A percentile compares a stretch with the other conserved stretches of the same genome.
Evolutionary conservation across 2,329 filamentous ascomycete species (phyloP).

Genomic region (Colletotrichum tanaceti): DNA sequence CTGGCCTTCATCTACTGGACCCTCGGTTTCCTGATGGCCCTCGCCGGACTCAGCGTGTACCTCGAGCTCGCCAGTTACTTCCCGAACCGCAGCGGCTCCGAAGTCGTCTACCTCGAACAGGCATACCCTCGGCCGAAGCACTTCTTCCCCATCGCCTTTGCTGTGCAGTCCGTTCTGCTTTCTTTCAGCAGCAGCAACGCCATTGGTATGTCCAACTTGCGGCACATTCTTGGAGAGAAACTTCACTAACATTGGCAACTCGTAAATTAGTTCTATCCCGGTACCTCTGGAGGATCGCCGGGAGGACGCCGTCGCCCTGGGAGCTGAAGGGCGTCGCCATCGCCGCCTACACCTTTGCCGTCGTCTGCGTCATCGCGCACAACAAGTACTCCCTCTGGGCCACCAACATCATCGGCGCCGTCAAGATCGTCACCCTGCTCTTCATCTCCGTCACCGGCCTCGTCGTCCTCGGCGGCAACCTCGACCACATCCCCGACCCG

Average conservation of each 20-base stretch:
- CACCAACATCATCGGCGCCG: slow-evolving; percentile 65
- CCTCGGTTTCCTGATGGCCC: slow-evolving; percentile 69
- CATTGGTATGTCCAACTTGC: slow-evolving; percentile 57
- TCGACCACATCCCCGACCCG: slow-evolving; percentile 48
- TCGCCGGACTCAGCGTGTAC: slow-evolving; percentile 67
- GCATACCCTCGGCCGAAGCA: slow-evolving; percentile 73
- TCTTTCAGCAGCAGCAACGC: slow-evolving; percentile 76
- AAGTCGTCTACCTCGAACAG: slow-evolving; percentile 77
- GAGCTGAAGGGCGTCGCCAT: slow-evolving; percentile 74
- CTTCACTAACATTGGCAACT: not conserved
- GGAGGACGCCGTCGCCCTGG: slow-evolving; percentile 65
- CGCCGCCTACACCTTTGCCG: slow-evolving; percentile 70
- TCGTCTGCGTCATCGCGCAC: slow-evolving; percentile 63
- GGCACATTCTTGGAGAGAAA: rapidly evolving
- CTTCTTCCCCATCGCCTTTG: slow-evolving; percentile 73
- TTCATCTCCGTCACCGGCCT: slow-evolving; percentile 71
- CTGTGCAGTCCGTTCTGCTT: slow-evolving; percentile 70
- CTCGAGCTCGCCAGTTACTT: slow-evolving; percentile 74
- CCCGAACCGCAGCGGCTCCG: slow-evolving; percentile 72
- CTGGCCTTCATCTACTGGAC: slow-evolving; percentile 73
- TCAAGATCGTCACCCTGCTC: slow-evolving; percentile 72
- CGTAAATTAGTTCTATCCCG: slow-evolving; percentile 67
- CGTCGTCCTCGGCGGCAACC: slow-evolving; percentile 64
- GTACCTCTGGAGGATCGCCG: slow-evolving; percentile 71
- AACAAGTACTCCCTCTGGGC: slow-evolving; percentile 68